Percentiles rank a stretch among this genome's conserved stretches.
These are phyloP conservation scores for Penicillium mononematosum DNA, from an alignment of 495 filamentous ascomycete species.

Conservation along the genomic window DNA sequence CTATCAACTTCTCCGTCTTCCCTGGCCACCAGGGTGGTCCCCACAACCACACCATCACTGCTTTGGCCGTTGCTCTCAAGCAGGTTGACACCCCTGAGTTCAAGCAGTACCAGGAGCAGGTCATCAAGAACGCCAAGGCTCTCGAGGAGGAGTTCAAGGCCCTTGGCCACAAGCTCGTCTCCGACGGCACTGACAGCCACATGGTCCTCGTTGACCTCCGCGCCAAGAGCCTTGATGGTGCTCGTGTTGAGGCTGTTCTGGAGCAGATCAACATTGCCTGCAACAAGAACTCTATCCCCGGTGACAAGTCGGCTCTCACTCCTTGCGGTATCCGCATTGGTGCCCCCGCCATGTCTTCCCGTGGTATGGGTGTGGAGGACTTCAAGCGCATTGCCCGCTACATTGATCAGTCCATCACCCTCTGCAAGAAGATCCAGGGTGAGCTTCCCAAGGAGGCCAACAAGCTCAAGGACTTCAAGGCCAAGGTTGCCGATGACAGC, in stretches of 20 bases:
- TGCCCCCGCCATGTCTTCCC: constrained; percentile 93
- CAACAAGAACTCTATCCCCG: constrained; percentile 99
- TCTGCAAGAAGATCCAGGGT: constrained; percentile 81
- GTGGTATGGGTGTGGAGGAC: constrained; percentile 90
- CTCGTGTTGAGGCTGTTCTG: constrained; percentile 92
- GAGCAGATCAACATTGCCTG: constrained; percentile 98
- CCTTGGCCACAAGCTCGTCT: constrained; percentile 88
- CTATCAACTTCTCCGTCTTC: constrained; percentile 99
- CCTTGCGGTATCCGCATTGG: constrained; percentile 94
- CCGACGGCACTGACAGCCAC: constrained; percentile 95
- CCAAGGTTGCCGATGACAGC: constrained; percentile 75
- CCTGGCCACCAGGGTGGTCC: constrained; percentile 98
- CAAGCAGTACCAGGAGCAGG: constrained; percentile 92
- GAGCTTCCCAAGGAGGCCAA: constrained; percentile 92
- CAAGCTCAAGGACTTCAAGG: constrained; percentile 99
- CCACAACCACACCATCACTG: constrained; percentile 99
- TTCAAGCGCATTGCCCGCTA: constrained; percentile 88
- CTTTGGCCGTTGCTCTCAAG: constrained; percentile 92
- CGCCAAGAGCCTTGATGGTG: constrained; percentile 77
- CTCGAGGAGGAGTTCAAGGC: constrained; percentile 67
- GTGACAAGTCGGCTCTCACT: constrained; percentile 95
- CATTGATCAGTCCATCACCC: constrained; percentile 78
- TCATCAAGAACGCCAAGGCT: constrained; percentile 89
- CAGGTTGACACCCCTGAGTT: constrained; percentile 92
- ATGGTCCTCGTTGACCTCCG: constrained; percentile 96